phyloP scores from a whole-genome alignment of 2,329 filamentous ascomycete genomes.

The Cercospora zeina region DNA sequence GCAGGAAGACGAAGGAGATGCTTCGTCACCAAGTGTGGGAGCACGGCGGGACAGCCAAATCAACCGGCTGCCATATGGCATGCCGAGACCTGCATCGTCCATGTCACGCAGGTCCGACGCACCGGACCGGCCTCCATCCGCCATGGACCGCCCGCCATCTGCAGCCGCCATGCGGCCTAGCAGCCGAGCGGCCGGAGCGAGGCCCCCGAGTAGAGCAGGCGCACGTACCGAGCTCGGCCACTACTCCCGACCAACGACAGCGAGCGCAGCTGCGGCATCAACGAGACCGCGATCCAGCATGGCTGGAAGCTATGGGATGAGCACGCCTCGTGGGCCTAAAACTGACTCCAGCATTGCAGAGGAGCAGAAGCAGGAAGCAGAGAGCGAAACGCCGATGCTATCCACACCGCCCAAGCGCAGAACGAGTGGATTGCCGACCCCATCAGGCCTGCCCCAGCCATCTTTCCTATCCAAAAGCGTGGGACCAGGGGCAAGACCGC shows the following conservation, averaged over 20 bases:
- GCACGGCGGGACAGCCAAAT: slow-evolving; percentile 38
- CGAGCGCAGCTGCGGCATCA: slow-evolving; percentile 20
- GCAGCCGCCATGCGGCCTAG: slow-evolving; percentile 63
- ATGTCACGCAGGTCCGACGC: slow-evolving; percentile 33
- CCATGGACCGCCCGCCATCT: slow-evolving; percentile 32
- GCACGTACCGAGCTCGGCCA: slow-evolving; percentile 48
- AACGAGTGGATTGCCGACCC: slow-evolving; percentile 25
- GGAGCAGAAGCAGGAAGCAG: slow-evolving; percentile 40
- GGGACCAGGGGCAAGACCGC: slow-evolving; percentile 16
- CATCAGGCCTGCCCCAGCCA: slow-evolving; percentile 23
- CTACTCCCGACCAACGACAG: slow-evolving; percentile 26
- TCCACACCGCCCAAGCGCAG: slow-evolving; percentile 24
- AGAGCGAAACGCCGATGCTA: slow-evolving; percentile 24
- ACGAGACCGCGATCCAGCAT: slow-evolving; percentile 70
- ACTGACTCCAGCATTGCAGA: slow-evolving; percentile 36
- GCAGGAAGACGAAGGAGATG: slow-evolving; percentile 27
- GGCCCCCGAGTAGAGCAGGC: slow-evolving; percentile 44
- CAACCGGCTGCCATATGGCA: slow-evolving; percentile 55
- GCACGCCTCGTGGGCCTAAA: slow-evolving; percentile 31
- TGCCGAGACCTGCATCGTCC: slow-evolving; percentile 37
- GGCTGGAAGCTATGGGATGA: slow-evolving; percentile 54
- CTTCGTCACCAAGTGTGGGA: slow-evolving; percentile 21
- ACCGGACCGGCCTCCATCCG: slow-evolving; percentile 33
- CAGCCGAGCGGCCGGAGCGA: slow-evolving; percentile 59
- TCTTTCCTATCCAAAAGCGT: slow-evolving; percentile 24